Evolutionary conservation across 129 eudicot species (phyloP), one percentile per base, ranked within the genome.

Genomic region (Escallonia herrerae): DNA sequence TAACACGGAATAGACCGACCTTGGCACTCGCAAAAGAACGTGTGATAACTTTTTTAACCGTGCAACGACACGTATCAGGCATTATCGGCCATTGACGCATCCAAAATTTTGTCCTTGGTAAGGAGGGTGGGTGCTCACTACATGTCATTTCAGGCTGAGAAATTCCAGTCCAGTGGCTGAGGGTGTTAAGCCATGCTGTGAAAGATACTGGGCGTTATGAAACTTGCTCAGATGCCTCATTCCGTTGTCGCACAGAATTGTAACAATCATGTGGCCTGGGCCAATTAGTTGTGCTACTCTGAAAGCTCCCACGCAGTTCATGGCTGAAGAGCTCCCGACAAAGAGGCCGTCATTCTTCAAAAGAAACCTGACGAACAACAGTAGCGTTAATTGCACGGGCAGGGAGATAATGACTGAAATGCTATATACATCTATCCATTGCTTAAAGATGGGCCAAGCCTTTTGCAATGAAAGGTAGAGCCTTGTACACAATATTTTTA

Each of bases 251-350:
- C 97, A 90, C 41, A 83, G 75, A 69, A 90, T 86, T 14, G 95
- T 90, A 6, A 83, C 90, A 9, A 90, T 83, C 0, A 82, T 86
- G 73, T 93, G 96, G 67, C 96, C 96, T 0, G 95, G 95, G 51
- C 96, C 99, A 72, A 93, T 52, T 65, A 68, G 67, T 61, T 84
- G 73, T 60, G 99, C 96, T 62, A 86, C 84, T 77, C 84, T 80
- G 56, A 88, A 84, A 49, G 99, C 96, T 70, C 99, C 98, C 63
- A 93, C 95, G 60, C 98, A 93, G 69, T 93, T 93, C 99, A 93
- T 89, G 40, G 99, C 99, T 43, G 99, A 88, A 71, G 96, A 89
- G 76, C 99, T 89, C 61, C 99, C 99, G 40, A 93, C 72, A 83
- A 93, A 88, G n/a, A 89, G 79, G 11, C 99, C 96, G 13, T 88